Conservation (phyloP, 805 yeast species). For the Aciculoconidium aculeatum region DNA sequence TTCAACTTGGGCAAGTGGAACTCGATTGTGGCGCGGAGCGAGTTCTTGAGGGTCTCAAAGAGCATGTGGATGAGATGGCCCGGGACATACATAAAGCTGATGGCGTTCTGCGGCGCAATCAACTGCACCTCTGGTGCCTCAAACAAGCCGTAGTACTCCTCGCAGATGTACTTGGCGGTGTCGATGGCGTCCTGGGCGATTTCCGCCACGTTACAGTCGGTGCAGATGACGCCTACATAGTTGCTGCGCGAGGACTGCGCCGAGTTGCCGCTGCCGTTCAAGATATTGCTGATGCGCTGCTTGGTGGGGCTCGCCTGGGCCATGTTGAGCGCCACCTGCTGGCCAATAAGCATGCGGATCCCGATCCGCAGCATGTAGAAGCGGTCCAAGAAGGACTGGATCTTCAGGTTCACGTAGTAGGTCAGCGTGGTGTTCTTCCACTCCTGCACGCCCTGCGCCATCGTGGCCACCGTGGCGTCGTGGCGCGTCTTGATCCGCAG, state of each 20-base stretch:
- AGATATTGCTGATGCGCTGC: conserved; percentile 28
- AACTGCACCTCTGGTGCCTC: conserved; percentile 82
- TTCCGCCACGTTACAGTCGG: conserved; percentile 77
- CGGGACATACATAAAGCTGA: conserved; percentile 86
- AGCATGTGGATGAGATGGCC: conserved; percentile 90
- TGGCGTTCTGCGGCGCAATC: conserved; percentile 64
- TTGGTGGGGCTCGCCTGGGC: conserved; percentile 46
- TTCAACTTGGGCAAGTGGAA: conserved; percentile 53
- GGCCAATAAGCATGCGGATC: conserved; percentile 91
- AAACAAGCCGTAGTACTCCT: conserved; percentile 80
- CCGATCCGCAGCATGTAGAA: conserved; percentile 91
- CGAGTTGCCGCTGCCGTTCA: conserved; percentile 23
- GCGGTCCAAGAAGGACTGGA: conserved; percentile 77
- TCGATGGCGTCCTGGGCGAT: conserved; percentile 85
- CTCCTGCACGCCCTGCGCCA: conserved; percentile 88
- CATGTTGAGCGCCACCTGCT: conserved; percentile 77
- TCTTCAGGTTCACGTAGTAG: conserved; percentile 56
- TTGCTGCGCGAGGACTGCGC: conserved; percentile 31
- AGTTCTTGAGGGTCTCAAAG: conserved; percentile 82
- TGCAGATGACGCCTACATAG: conserved; percentile 85
- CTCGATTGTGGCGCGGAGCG: conserved; percentile 85
- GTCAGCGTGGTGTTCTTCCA: conserved; percentile 60
- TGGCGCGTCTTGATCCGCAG: conserved; percentile 74
- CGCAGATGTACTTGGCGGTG: conserved; percentile 85
- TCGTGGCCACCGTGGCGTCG: conserved; percentile 88